Base-by-base conservation (phyloP, 495 filamentous ascomycete genomes). In the Hamigera avellanea region DNA sequence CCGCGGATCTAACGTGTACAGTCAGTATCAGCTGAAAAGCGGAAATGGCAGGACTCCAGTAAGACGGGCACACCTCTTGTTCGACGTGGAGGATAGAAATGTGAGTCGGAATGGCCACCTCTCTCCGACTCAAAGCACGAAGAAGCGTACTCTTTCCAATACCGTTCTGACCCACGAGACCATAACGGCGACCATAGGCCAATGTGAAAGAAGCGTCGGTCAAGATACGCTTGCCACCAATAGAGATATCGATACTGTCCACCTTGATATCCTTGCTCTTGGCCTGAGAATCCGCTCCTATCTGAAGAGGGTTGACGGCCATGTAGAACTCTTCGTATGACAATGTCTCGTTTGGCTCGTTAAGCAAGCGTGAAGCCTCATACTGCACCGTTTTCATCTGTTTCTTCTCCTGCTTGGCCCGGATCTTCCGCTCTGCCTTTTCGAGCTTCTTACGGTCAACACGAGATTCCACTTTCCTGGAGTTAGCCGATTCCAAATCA, bases 191-290 rank as follows among this genome's bases (percentile, higher is more conserved):
- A 25, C 93, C 86, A 59, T 91, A 95, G 2, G 91, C 83, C 43
- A 99, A 70, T 2, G 87, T 95, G 32, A 99, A 59, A 14, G 72
- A 80, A 14, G 87, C 93, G 55, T 96, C 93, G 29, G 76, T 83
- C 46, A 99, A 54, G 44, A 99, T 99, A 35, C 91, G 76, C 44
- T 74, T 69, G 13, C 88, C 93, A 36, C 84, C 77, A 46, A 99
- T 95, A 28, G 86, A 76, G 32, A 96, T 81, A 65, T 99, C 91
- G 50, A 94, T 80, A 42, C 84, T 81, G 49, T 99, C 91, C 42
- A 99, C 66, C 67, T 96, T 99, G 67, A 99, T 93, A 57, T 99
- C 91, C 70, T 99, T 99, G 57, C 88, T 95, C 80, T 96, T 96
- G 8, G 62, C 55, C 39, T 76, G 61, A 36, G 72, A 59, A 43